These are phyloP conservation scores for Cardamine resedifolia DNA, from an alignment of 345 rosid genomes.

Conservation along the genomic window DNA sequence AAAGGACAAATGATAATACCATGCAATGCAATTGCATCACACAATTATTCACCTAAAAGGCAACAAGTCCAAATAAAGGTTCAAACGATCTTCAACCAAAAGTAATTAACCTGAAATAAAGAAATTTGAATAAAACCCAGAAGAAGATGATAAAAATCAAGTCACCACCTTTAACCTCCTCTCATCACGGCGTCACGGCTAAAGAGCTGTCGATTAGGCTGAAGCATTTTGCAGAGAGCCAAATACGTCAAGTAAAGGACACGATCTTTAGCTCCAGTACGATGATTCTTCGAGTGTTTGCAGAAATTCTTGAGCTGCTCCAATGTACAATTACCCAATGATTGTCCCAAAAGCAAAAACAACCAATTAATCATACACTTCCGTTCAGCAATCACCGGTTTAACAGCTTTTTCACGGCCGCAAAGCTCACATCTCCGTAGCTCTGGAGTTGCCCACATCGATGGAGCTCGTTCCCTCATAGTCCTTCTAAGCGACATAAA, in stretches of 20 bases:
- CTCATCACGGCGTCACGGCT: neutral
- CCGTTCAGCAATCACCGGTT: conserved; percentile 54
- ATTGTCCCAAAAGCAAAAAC: conserved; percentile 74
- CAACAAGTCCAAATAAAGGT: conserved; percentile 11
- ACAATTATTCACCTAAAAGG: neutral
- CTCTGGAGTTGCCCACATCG: conserved; percentile 54
- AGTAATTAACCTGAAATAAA: neutral
- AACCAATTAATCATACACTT: conserved; percentile 76
- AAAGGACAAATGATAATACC: neutral
- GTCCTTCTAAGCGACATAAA: conserved; percentile 29
- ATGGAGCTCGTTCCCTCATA: conserved; percentile 75
- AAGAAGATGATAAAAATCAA: neutral
- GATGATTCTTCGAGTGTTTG: conserved; percentile 68
- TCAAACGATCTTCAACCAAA: neutral
- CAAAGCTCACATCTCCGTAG: conserved; percentile 50
- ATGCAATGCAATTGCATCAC: conserved; percentile 24
- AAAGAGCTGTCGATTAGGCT: conserved; percentile 49
- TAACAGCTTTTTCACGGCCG: conserved; percentile 51
- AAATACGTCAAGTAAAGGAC: conserved; percentile 67
- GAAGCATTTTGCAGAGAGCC: conserved; percentile 66
- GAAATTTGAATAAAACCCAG: neutral
- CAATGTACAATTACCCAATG: conserved; percentile 66
- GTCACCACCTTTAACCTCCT: neutral
- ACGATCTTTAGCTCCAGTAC: conserved; percentile 86
- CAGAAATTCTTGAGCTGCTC: conserved; percentile 85